Base-by-base conservation (phyloP, 306 rosid species). In the Spatholobus suberectus region DNA sequence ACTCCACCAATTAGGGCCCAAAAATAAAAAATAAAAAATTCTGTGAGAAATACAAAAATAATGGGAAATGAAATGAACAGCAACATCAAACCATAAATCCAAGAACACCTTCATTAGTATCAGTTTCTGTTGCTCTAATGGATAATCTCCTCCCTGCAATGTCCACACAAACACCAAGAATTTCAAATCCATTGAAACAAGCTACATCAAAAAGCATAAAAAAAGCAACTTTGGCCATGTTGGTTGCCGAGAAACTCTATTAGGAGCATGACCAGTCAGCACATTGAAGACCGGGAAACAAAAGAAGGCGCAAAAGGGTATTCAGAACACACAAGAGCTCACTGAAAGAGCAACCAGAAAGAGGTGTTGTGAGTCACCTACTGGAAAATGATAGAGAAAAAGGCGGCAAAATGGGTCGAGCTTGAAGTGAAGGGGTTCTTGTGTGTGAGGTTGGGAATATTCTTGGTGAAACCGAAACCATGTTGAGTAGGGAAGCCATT, bases 121-220 rank as follows among this genome's bases (percentile, higher is more conserved):
- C 88, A 18, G 88, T 85, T 46, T 85, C 88, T 17, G 82, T 73
- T 46, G 88, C 88, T 80, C 82, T 68, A 69, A 85, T 34, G 0
- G 88, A 35, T 29, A 85, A 75, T 80, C 88, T 85, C 54, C 88
- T 12, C 82, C 84, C 88, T 85, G 78, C 43, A 85, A 85, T 38
- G 52, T 11, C 54, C 55, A 58, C 46, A 74, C 2, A 75, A 74
- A 79, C 73, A 44, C 57, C 58, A 57, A 80, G 1, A 66, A 32
- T 37, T 35, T 79, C 62, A 84, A 41, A 46, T 80, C 80, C 65
- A 80, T 9, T 44, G 15, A 47, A 6, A 24, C 8, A 61, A 44
- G 13, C 35, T 47, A 47, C n/a, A 9, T 4, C 4, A 13, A 17
- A 73, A 63, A 65, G 18, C 65, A 73, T 32, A 73, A 59, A 78